Base-by-base conservation (phyloP, 2,329 filamentous ascomycete genomes). In the Gnomoniopsis sp. region DNA sequence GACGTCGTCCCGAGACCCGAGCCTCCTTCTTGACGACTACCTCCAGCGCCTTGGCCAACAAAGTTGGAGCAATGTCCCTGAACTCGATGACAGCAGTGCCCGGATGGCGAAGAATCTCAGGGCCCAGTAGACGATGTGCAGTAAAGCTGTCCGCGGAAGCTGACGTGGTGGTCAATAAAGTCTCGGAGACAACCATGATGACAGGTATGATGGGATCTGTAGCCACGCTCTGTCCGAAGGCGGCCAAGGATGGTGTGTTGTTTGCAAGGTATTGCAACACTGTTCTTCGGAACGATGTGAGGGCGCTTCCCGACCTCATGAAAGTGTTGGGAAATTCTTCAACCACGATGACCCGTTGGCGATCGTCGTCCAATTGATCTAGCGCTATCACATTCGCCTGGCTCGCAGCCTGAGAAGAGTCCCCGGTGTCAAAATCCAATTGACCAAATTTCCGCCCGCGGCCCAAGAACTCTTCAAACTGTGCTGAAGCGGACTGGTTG, bases 381-480 rank as follows among this genome's bases (percentile, higher is more conserved):
- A 14, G 30, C n/a, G 36, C 15, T 19, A 23, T n/a, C 62, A 65
- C 60, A 26, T 54, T 60, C 7, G 54, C 21, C 33, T 54, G 67
- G 55, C 46, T 62, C 3, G 67, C 62, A 2, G 65, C 57, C 67
- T 70, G 65, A 67, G 65, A 3, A n/a, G 55, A 15, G 21, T 58
- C 50, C 69, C 68, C 68, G 22, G 46, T 71, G 59, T 88, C 81
- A 21, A 62, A 53, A 15, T 62, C 58, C 48, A 96, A 79, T 55
- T 88, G 88, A 17, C 88, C 85, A 72, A 95, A 96, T 63, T 88
- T 89, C 58, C 91, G 88, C 55, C 91, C 88, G 57, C 92, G 84
- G 12, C 86, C 88, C 60, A 99, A 78, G 65, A 98, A 99, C 62
- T 98, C 93, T 65, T 96, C 91, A 68, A 99, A 99, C 65, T 96